phyloP scores from a whole-genome alignment of 495 filamentous ascomycete genomes.

The Talaromyces nanjingensis region DNA sequence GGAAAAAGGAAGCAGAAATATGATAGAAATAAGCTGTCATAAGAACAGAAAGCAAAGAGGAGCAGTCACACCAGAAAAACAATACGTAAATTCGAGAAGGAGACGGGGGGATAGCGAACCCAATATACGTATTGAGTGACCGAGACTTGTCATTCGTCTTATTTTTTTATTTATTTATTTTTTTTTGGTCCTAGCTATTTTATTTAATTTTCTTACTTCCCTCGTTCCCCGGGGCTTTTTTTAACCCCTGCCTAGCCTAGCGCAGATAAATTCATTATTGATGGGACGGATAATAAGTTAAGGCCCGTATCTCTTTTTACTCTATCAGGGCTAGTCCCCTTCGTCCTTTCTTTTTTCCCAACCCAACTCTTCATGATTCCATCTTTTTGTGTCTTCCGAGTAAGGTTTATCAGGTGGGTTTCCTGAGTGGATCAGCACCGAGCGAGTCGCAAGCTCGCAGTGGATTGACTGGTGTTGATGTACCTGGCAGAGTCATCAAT shows the following conservation, averaged over 20 bases:
- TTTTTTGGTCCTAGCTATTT: not conserved
- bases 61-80: not conserved
- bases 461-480: not conserved
- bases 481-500: constrained; percentile 2
- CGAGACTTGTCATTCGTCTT: constrained; percentile 1
- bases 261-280: not conserved
- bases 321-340: not conserved
- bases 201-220: not conserved
- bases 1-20: not conserved
- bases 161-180: constrained; percentile 4
- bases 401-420: not conserved
- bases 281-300: constrained; percentile 4
- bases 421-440: not conserved
- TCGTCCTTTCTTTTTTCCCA: not conserved
- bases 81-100: not conserved
- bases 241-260: constrained; percentile 2
- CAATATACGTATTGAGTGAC: not conserved
- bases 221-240: constrained; percentile 3
- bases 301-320: not conserved
- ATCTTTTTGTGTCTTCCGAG: constrained; percentile 1
- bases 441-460: not conserved
- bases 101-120: not conserved
- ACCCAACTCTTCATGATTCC: not conserved
- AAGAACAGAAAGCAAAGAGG: not conserved
- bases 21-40: not conserved